Evolutionary conservation across 164 flowering plant genomes (phyloP), one percentile per base, ranked within the genome.

Genomic region (Liriodendron chinense): DNA sequence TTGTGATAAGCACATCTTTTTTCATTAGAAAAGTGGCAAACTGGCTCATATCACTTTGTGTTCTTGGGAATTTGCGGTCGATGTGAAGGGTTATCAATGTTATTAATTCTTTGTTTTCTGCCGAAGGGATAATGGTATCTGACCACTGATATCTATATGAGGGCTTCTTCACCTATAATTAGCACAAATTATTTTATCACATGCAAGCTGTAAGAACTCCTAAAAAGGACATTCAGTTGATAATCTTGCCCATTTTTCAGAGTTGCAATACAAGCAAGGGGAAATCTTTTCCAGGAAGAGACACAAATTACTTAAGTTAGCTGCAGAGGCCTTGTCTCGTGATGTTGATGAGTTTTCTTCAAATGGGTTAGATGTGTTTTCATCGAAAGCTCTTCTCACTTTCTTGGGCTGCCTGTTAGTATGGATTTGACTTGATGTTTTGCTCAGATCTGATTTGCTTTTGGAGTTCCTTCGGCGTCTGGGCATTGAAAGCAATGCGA

Each of bases 371-470:
- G 91, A 80, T 26, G 67, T 56, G 64, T 67, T 7, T 73, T 16
- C 16, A 47, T 23, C 10, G 3, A 50, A 48, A 14, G 4, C 47
- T 69, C 66, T 81, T 78, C 49, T 56, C 59, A 12, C 22, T 76
- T 68, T 48, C 76, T 47, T 65, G 8, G 73, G 65, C 22, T 13
- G 75, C 24, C n/a, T 71, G 57, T 49, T 74, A 71, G 77, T 66
- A 23, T 74, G 66, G 75, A 68, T 77, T 34, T 49, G 69, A 68
- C 59, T n/a, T 22, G 65, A 72, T 68, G 67, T 73, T 34, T 71
- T 79, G 80, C 63, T 76, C 87, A 89, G 96, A 93, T 79, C 72
- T 53, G 82, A 84, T 82, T 61, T 90, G 79, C 84, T 87, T 74
- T 77, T 87, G 69, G 49, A 79, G 74, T 90, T 92, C 74, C 84